Conservation (phyloP, 2,329 filamentous ascomycete species). For the Pyricularia sp. region DNA sequence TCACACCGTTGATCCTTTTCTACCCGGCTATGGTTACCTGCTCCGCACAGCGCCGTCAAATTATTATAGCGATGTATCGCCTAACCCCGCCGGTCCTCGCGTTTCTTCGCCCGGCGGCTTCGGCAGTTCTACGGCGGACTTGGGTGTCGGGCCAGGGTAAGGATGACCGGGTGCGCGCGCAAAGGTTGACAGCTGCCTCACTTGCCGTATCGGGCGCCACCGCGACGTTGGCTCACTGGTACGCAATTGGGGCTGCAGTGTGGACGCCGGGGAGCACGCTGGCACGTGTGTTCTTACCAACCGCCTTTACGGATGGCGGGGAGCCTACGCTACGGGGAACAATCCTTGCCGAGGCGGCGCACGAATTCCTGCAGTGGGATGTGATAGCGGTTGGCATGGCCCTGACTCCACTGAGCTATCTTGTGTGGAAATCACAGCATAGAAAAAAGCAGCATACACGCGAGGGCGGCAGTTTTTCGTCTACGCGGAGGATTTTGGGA, state of each 20-base stretch:
- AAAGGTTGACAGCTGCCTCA: background rate
- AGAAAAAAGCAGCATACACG: background rate
- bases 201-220: background rate
- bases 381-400: background rate
- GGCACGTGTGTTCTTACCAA: background rate
- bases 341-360: background rate
- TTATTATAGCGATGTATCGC: background rate
- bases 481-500: background rate
- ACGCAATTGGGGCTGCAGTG: background rate
- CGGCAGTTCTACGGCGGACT: background rate
- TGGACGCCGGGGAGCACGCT: background rate
- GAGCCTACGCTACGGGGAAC: too few species aligned
- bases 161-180: constrained; percentile 8
- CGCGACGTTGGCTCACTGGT: background rate
- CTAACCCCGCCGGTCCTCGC: background rate
- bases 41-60: background rate
- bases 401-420: background rate
- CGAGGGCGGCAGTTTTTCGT: background rate
- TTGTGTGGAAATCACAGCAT: background rate
- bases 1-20: background rate
- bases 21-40: background rate
- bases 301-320: background rate
- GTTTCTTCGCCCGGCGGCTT: background rate
- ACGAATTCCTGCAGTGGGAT: background rate
- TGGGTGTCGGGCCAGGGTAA: background rate